Conservation (phyloP, 768 basidiomycete genomes). For the Lentinus brumalis region DNA sequence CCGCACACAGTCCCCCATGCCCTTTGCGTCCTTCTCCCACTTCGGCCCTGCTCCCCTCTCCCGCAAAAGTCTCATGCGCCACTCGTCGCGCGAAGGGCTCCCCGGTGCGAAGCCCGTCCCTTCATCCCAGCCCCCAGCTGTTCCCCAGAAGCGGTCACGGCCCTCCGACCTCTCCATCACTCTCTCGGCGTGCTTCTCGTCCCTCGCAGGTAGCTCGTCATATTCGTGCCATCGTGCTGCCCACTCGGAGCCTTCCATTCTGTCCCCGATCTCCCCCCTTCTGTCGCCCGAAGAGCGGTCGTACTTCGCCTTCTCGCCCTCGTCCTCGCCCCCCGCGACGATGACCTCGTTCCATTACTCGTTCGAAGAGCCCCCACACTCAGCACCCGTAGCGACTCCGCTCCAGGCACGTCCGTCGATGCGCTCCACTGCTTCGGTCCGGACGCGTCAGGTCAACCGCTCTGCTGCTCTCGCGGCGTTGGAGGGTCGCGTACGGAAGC, state of each 20-base stretch:
- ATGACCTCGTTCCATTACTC: conserved; percentile 9
- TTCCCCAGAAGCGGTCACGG: conserved; percentile 14
- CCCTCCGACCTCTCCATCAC: conserved; percentile 29
- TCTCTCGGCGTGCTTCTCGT: conserved; percentile 23
- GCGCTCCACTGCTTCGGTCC: conserved; percentile 47
- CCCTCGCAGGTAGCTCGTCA: neutral
- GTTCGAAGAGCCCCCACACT: neutral
- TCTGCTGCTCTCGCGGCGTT: conserved; percentile 64
- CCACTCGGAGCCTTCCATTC: conserved; percentile 27
- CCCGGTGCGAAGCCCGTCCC: conserved; percentile 66
- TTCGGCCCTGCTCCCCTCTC: conserved; percentile 10
- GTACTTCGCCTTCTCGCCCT: conserved; percentile 25
- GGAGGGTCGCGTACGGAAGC: conserved; percentile 48
- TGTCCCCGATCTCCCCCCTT: conserved; percentile 23
- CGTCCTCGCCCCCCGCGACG: conserved; percentile 17
- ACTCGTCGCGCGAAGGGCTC: conserved; percentile 46
- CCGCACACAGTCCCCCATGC: conserved; percentile 6
- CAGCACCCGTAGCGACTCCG: conserved; percentile 17
- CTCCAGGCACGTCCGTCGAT: conserved; percentile 20
- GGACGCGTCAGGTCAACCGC: conserved; percentile 48
- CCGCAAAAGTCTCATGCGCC: conserved; percentile 24
- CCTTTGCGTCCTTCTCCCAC: conserved; percentile 16
- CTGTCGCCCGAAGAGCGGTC: conserved; percentile 24
- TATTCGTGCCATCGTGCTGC: conserved; percentile 23
- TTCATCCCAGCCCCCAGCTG: conserved; percentile 47